Evolutionary conservation across 768 basidiomycete genomes (phyloP), one percentile per base, ranked within the genome.

Genomic region (Leucosporidium creatinivorum): DNA sequence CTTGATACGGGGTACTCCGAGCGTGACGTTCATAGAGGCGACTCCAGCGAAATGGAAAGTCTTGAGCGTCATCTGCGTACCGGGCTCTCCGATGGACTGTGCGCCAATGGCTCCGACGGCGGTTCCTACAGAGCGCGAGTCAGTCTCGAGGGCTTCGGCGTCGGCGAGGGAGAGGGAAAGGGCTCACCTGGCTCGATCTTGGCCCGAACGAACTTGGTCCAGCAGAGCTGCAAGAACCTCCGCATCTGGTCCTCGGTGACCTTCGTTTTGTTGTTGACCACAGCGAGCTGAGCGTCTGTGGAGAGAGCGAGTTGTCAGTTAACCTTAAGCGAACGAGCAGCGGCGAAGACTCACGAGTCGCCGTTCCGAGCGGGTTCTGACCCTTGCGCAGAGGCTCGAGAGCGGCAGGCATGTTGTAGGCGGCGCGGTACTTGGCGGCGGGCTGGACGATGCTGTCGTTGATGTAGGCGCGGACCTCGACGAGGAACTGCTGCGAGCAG

Each of bases 21-120:
- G 85, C 0, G 96, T 99, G 70, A 99, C 92, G 80, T 97, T 98
- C 96, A 98, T 99, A 48, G 93, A 94, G 12, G 96, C 96, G 69
- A 99, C 94, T 81, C 96, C 96, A 74, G 96, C 96, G 79, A 98
- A 99, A 83, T 99, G 96, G 86, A 99, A 99, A 64, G 96, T 98
- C 80, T 98, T 98, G 72, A 98, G 79, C 2, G 94, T 98, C 96
- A 99, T 99, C 77, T 99, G 96, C 0, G 96, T 99, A 51, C 94
- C 96, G 26, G 58, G 96, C 79, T 99, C 96, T 75, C 96, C 96
- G 71, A 99, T 98, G 1, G 96, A 98, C 76, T 99, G 96, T 8
- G 96, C 96, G 6, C 94, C 96, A 51, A 99, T 92, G 36, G 96
- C 96, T 33, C 96, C 96, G 25, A 99, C 96, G 25, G 96, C 98